These are phyloP conservation scores for Colletotrichum sp. DNA, from an alignment of 2,329 filamentous ascomycete species.

Conservation along the genomic window DNA sequence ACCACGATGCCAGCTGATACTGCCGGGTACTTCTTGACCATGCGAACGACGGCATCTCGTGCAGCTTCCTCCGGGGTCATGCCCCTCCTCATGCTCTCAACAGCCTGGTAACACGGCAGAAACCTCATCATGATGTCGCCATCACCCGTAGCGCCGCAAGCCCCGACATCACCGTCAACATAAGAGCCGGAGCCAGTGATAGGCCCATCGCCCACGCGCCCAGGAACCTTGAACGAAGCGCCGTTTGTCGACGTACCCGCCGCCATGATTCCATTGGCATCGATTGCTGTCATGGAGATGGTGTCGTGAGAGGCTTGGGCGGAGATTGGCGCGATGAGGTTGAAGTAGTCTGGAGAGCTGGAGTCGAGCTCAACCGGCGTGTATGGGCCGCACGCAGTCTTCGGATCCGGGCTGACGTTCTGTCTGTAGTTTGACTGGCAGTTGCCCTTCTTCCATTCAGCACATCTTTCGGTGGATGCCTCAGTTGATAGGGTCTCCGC, in stretches of 20 bases:
- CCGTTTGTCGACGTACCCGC: slow-evolving; percentile 63
- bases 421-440: slow-evolving; percentile 59
- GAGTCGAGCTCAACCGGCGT: slow-evolving; percentile 32
- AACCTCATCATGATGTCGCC: slow-evolving; percentile 64
- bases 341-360: slow-evolving; percentile 18
- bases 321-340: slow-evolving; percentile 18
- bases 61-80: slow-evolving; percentile 54
- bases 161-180: slow-evolving; percentile 57
- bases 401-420: slow-evolving; percentile 49
- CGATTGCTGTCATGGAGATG: slow-evolving; percentile 56
- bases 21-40: slow-evolving; percentile 51
- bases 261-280: slow-evolving; percentile 50
- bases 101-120: slow-evolving; percentile 61
- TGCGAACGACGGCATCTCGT: slow-evolving; percentile 53
- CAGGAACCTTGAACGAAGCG: slow-evolving; percentile 58
- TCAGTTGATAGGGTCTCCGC: slow-evolving; percentile 48
- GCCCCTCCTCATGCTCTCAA: slow-evolving; percentile 56
- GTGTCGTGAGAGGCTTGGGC: slow-evolving; percentile 52
- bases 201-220: slow-evolving; percentile 60
- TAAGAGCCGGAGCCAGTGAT: slow-evolving; percentile 61
- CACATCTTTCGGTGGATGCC: slow-evolving; percentile 43
- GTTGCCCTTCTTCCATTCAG: slow-evolving; percentile 41
- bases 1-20: slow-evolving; percentile 57
- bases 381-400: slow-evolving; percentile 52
- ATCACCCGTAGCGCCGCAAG: slow-evolving; percentile 61